phyloP scores from a whole-genome alignment of 2,329 filamentous ascomycete species.

The Boeremia exigua region DNA sequence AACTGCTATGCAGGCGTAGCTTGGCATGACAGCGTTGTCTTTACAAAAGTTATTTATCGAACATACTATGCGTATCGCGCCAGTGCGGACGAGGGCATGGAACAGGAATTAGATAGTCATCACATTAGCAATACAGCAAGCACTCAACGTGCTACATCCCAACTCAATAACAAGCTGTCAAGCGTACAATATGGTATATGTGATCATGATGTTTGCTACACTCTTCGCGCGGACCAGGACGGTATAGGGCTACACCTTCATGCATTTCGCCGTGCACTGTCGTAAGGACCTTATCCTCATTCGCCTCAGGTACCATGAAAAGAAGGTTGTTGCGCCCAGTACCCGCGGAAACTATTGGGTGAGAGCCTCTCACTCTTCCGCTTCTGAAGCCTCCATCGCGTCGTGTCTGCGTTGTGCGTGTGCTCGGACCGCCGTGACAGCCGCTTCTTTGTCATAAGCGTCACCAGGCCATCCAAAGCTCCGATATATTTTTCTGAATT shows the following conservation, averaged over 20 bases:
- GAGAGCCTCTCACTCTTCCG: background rate
- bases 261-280: no score
- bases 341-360: no score
- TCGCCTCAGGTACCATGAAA: no score
- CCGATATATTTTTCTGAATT: slow-evolving; percentile 1
- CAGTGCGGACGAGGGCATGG: slow-evolving; percentile 19
- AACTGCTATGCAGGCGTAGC: slow-evolving; percentile 22
- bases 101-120: slow-evolving; percentile 4
- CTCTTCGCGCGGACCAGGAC: no score
- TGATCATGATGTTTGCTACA: no score
- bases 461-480: background rate
- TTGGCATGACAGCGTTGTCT: slow-evolving; percentile 12
- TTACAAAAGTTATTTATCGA: slow-evolving; percentile 13
- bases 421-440: background rate
- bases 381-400: background rate
- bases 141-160: background rate
- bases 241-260: no score
- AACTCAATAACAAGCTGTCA: background rate
- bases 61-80: slow-evolving; percentile 16
- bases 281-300: no score
- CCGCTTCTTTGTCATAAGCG: slow-evolving; percentile 3
- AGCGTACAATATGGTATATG: no score
- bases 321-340: no score
- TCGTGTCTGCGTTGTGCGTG: background rate
- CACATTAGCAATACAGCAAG: slow-evolving; percentile 3